Percentiles rank a stretch among this genome's conserved stretches.
These are phyloP conservation scores for Triangularia verruculosa DNA, from an alignment of 2,329 filamentous ascomycete genomes.

Conservation along the genomic window DNA sequence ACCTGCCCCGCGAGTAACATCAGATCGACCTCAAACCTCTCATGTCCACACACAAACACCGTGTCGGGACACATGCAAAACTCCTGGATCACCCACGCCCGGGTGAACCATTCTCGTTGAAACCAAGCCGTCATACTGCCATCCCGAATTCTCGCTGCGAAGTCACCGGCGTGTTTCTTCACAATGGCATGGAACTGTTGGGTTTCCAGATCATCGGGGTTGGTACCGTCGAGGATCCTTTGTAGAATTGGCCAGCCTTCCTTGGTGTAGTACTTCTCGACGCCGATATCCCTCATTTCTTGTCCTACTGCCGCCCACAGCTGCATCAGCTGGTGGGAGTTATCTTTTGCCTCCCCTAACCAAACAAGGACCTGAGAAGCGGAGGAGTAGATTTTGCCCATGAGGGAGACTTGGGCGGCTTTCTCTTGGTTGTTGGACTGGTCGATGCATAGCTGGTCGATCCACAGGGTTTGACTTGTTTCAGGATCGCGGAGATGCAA, in stretches of 20 bases:
- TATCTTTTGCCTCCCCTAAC: slow-evolving; percentile 12
- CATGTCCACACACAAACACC: slow-evolving; percentile 17
- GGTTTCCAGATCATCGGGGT: background rate
- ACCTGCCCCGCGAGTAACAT: slow-evolving; percentile 8
- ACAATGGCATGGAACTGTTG: background rate
- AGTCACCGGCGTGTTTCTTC: background rate
- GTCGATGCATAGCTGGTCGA: slow-evolving; percentile 22
- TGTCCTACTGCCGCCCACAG: slow-evolving; percentile 5
- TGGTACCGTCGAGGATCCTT: background rate
- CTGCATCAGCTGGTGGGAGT: slow-evolving; percentile 19
- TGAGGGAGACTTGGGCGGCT: slow-evolving; percentile 17
- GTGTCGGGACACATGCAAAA: slow-evolving; percentile 20
- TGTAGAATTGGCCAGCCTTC: background rate
- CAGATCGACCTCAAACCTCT: slow-evolving; percentile 5
- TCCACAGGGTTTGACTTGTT: slow-evolving; percentile 5
- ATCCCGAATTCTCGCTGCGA: background rate
- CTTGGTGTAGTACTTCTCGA: slow-evolving; percentile 10
- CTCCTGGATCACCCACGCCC: slow-evolving; percentile 19
- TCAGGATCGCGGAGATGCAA: background rate
- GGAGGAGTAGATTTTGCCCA: slow-evolving; percentile 15
- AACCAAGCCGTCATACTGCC: background rate
- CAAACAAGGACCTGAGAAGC: slow-evolving; percentile 16
- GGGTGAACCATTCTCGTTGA: slow-evolving; percentile 11
- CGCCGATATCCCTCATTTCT: slow-evolving; percentile 3
- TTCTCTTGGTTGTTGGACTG: slow-evolving; percentile 14